A percentile compares a stretch with the other conserved stretches of the same genome.
phyloP scores from a whole-genome alignment of 495 filamentous ascomycete genomes.

The Daldinia childiae region DNA sequence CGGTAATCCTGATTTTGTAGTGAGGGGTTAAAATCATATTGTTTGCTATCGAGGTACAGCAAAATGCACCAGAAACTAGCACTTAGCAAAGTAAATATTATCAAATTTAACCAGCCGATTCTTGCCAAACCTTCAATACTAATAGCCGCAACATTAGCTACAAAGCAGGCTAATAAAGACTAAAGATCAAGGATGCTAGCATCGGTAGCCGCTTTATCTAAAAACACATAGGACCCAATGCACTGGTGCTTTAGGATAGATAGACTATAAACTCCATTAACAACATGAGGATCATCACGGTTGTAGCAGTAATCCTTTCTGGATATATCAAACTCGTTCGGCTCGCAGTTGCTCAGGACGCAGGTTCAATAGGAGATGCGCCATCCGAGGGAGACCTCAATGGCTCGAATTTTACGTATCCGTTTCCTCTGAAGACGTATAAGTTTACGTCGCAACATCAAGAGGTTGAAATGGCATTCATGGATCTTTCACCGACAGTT shows the following conservation, averaged over 20 bases:
- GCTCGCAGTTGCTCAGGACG: slow-evolving; percentile 22
- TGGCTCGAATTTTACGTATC: slow-evolving; percentile 57
- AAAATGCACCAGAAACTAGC: background rate
- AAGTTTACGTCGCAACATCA: slow-evolving; percentile 51
- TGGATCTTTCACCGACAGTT: slow-evolving; percentile 51
- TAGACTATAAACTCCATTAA: background rate
- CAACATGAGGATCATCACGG: slow-evolving; percentile 23
- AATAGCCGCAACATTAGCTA: background rate
- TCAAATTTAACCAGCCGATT: slow-evolving; percentile 1
- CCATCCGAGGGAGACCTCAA: slow-evolving; percentile 48
- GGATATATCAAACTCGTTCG: slow-evolving; percentile 17
- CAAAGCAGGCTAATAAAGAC: background rate
- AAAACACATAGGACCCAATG: background rate
- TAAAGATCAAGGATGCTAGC: background rate
- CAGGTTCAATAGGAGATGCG: slow-evolving; percentile 40
- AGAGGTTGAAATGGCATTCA: slow-evolving; percentile 56
- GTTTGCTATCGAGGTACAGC: slow-evolving; percentile 16
- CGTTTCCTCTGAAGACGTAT: slow-evolving; percentile 53
- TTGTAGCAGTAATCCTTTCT: slow-evolving; percentile 21
- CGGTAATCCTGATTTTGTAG: slow-evolving; percentile 14
- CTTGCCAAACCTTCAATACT: background rate
- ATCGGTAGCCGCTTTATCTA: background rate
- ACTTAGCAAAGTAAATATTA: slow-evolving; percentile 12
- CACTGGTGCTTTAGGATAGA: background rate
- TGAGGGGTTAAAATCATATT: slow-evolving; percentile 27